Evolutionary conservation across 2,329 filamentous ascomycete genomes (phyloP).

Genomic region (Aspergillus thermomutatus): DNA sequence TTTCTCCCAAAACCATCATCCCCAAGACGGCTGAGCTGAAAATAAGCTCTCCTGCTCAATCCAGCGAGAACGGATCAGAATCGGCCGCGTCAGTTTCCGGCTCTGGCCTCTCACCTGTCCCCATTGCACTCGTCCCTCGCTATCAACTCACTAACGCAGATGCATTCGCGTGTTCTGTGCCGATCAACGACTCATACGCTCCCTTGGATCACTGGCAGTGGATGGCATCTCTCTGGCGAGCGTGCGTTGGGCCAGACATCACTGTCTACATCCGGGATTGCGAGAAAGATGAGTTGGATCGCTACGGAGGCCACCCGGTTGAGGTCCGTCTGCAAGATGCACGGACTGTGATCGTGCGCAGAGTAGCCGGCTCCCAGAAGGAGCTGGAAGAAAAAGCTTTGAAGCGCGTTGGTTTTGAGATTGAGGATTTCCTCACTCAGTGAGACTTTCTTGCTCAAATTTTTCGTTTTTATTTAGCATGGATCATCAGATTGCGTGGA

Average conservation of each 20-base stretch:
- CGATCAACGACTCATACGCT: constrained; percentile 72
- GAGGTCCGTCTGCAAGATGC: constrained; percentile 55
- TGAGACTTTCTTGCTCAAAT: constrained; percentile 13
- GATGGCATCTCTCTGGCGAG: constrained; percentile 92
- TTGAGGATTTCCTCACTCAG: constrained; percentile 64
- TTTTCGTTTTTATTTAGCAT: neutral
- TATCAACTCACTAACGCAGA: constrained; percentile 81
- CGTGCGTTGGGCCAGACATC: constrained; percentile 73
- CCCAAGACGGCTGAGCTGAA: constrained; percentile 27
- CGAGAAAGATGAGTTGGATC: constrained; percentile 39
- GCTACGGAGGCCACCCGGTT: constrained; percentile 46
- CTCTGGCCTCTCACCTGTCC: constrained; percentile 41
- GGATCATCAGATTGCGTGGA: neutral
- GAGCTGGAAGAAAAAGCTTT: constrained; percentile 66
- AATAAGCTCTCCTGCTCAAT: constrained; percentile 29
- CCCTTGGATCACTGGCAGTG: constrained; percentile 95
- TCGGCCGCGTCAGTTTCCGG: constrained; percentile 15
- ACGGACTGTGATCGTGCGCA: constrained; percentile 51
- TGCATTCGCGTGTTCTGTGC: constrained; percentile 67
- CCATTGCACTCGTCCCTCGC: constrained; percentile 71
- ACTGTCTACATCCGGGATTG: constrained; percentile 45
- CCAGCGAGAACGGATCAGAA: constrained; percentile 26
- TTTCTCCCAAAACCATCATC: constrained; percentile 33
- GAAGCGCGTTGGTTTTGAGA: constrained; percentile 77
- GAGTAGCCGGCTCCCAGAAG: constrained; percentile 29